Base-by-base conservation (phyloP, 352 stramenopile genomes). In the Plasmopara halstedii region DNA sequence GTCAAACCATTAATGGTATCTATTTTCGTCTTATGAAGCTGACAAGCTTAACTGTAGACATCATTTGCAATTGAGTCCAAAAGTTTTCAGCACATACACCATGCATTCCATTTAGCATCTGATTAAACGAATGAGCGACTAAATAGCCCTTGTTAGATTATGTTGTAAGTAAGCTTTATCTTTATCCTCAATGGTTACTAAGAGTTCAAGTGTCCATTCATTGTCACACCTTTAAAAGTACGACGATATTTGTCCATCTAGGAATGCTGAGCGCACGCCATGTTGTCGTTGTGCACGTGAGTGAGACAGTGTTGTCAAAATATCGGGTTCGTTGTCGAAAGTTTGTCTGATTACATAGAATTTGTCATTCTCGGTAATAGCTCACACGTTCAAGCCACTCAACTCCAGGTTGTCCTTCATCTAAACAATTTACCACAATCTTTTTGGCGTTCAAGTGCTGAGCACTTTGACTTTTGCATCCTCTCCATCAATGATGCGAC, bases 401-500 rank as follows among this genome's bases (percentile, higher is more conserved):
- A 44, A 10, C 8, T 34, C 23, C 4, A 23, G 4, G 11, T 13
- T n/a, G 7, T 35, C 31, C n/a, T 4, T n/a, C n/a, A n/a, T n/a
- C n/a, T n/a, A n/a, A n/a, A n/a, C n/a, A n/a, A n/a, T 14, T 13
- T 31, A 3, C 19, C 32, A 50, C 21, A 40, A 42, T 10, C 23
- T 19, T 19, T 42, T 56, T 41, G n/a, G 34, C 33, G 20, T 23
- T 33, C 14, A 50, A 42, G 25, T 6, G 34, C 35, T 10, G 35
- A 17, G 13, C 14, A 2, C 22, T 13, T 32, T 26, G 14, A 20
- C 25, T 6, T 25, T 32, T 17, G 17, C 17, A 21, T 41, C 19
- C 2, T 27, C 8, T 17, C 20, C 36, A 4, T 32, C 33, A 31
- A 56, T 36, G 41, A 56, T 55, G 48, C 48, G 37, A 20, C 17